Base-by-base conservation (phyloP, 192 early-diverging fungal species). In the Phlyctochytrium bullatum region DNA sequence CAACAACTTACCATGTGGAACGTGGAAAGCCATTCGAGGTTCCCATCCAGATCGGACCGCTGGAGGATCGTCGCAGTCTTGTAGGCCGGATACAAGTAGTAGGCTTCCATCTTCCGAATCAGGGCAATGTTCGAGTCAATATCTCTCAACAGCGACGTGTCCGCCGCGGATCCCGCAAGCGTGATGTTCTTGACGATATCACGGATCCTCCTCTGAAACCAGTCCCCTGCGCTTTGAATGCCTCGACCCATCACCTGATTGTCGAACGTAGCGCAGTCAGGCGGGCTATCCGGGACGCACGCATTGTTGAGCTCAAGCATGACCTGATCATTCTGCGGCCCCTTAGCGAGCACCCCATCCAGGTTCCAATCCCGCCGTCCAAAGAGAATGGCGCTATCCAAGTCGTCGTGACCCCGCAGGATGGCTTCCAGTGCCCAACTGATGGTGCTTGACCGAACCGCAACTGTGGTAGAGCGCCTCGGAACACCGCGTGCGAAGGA, bases 1-100 rank as follows among this genome's bases (percentile, higher is more conserved):
- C 17, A 30, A 62, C 52, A 50, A 52, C 61, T 54, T 36, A 71
- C 69, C 25, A 80, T 61, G 24, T 80, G 74, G 57, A 71, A 73
- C 24, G 66, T 58, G 0, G 60, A 36, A 69, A 80, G 74, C 61
- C 61, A 71, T 14, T 27, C 30, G 31, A 63, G 34, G 33, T 63
- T 33, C 31, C 36, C 4, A 2, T 69, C 31, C 33, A 59, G 52
- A 34, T 50, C 34, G 2, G 3, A 27, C 61, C 58, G 36, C 36
- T 54, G 62, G 16, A 56, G n/a, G 14, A 67, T 28, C 20, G 65
- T 34, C 10, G 63, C 35, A 3, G 36, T 34, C 2, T 64, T 25
- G 3, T 71, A 52, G 33, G 62, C 61, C 0, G 65, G 59, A 0
- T 63, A 36, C 10, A 76, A 58, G 61, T 76, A 74, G 0, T 70